Evolutionary conservation across 2,329 filamentous ascomycete genomes (phyloP), one percentile per base, ranked within the genome.

Genomic region (Ophidiomyces ophidiicola): DNA sequence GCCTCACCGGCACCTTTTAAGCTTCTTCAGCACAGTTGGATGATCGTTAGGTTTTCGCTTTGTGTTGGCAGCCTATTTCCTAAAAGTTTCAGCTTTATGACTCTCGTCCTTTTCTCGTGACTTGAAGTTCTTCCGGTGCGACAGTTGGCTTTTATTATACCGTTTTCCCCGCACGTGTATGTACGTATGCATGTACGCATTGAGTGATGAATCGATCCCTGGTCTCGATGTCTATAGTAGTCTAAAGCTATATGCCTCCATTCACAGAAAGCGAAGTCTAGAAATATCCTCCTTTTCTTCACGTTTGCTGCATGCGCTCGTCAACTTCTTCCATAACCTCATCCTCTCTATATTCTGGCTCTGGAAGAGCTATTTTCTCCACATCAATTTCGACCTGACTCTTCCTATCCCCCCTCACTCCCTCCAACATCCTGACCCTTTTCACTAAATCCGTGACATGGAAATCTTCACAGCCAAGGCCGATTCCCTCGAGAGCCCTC

Each of bases 391-490:
- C 57, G 51, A 55, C 46, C 55, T 52, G 60, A 54, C 30, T 62
- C 59, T 34, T 46, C 45, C 15, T 50, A 49, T 11, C 47, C 50
- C 43, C 1, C 48, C 53, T 26, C 3, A 39, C 52, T 12, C 45
- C 48, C 62, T 80, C 72, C 39, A 93, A 68, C 36, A 66, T 70
- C 52, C 77, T 74, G 30, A 90, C 79, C 38, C 83, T 72, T 41
- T 67, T 61, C 11, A 83, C 84, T 50, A 98, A 64, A 61, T 96
- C 87, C 35, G 74, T 78, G 38, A 98, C 72, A 67, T 98, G 88
- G 45, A 71, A 71, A 64, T 96, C 90, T 2, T 76, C 77, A 55
- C 82, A 90, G 37, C 83, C 82, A 2, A 73, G 64, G 46, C 82
- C 80, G 48, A 96, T 63, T 20, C 72, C 75, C 43, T 77, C 62